Base-by-base conservation (phyloP, 2,329 filamentous ascomycete species). In the Aspergillus neotritici region DNA sequence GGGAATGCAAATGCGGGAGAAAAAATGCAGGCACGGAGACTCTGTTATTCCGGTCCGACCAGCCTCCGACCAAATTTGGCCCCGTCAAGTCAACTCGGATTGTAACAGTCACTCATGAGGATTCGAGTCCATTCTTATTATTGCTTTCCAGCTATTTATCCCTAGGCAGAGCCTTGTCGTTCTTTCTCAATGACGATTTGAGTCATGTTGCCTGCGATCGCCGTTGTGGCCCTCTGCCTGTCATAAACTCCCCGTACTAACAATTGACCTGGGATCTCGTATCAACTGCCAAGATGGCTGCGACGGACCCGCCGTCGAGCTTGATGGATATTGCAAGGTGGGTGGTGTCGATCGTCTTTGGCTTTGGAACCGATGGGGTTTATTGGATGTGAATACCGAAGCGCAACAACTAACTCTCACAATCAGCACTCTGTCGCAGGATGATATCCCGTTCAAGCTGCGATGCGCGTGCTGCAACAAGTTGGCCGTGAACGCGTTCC, bases 391-490 rank as follows among this genome's bases (percentile, higher is more conserved):
- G 21, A 4, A 25, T 9, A 25, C 7, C 21, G 9, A 25, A 25
- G 21, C 21, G 21, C 21, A 25, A 8, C 21, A 8, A 25, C 21
- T 25, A 25, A 25, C 21, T 25, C 21, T 25, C 21, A 25, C 7
- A 11, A 15, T 40, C 30, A 94, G 88, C 65, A 84, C 86, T 38
- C 76, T 95, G 47, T 73, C 80, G 14, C 80, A 85, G 52, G 87
- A 91, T 57, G 87, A 93, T 50, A 89, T 96, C 45, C 93, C 93
- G n/a, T 88, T 90, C 60, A 96, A 95, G 75, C 78, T 98, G 51
- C 86, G 90, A 68, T 98, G 93, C 74, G 88, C 88, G 40, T 87
- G 88, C 56, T 98, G 93, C 70, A 93, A 86, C 71, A 89, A 87
- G 66, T 76, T 97, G 46, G 90, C 89, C 25, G 74, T 94, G 52